Conservation (phyloP, 2,329 filamentous ascomycete species). For the Epicoccum sorghinum region DNA sequence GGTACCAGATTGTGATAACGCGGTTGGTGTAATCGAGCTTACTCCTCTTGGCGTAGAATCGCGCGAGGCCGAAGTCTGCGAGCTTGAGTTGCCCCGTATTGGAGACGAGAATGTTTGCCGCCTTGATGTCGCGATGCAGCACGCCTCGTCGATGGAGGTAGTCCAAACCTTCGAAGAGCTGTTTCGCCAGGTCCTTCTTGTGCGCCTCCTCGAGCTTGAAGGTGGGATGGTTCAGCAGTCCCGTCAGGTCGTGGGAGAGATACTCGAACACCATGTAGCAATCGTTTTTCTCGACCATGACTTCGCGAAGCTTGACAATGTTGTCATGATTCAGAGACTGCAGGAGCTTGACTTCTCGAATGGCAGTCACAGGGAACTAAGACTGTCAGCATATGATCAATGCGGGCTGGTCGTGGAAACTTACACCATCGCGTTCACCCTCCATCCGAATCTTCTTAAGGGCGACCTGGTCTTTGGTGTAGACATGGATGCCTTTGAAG, state of each 20-base stretch:
- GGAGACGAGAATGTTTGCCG: constrained; percentile 94
- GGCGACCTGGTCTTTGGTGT: constrained; percentile 81
- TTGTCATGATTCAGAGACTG: constrained; percentile 83
- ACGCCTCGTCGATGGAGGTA: constrained; percentile 95
- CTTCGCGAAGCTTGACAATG: constrained; percentile 82
- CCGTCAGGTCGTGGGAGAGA: constrained; percentile 92
- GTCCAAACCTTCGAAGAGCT: constrained; percentile 91
- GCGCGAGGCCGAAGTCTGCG: constrained; percentile 93
- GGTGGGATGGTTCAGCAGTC: constrained; percentile 89
- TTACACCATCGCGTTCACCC: constrained; percentile 79
- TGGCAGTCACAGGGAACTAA: constrained; percentile 82
- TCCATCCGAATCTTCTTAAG: constrained; percentile 94
- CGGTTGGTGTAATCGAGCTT: constrained; percentile 97
- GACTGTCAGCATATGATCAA: constrained; percentile 30
- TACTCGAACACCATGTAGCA: constrained; percentile 99
- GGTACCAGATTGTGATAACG: constrained; percentile 99
- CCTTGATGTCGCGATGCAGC: constrained; percentile 96
- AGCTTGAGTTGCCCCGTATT: constrained; percentile 87
- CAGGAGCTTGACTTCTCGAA: constrained; percentile 89
- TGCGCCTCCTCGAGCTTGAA: constrained; percentile 85
- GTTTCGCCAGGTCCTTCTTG: constrained; percentile 90
- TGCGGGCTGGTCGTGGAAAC: constrained; percentile 21
- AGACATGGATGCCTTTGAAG: constrained; percentile 93
- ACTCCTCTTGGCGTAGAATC: constrained; percentile 92
- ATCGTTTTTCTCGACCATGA: constrained; percentile 98